These are phyloP conservation scores for Hygrocybe punicea DNA, from an alignment of 768 basidiomycete genomes.

Conservation along the genomic window DNA sequence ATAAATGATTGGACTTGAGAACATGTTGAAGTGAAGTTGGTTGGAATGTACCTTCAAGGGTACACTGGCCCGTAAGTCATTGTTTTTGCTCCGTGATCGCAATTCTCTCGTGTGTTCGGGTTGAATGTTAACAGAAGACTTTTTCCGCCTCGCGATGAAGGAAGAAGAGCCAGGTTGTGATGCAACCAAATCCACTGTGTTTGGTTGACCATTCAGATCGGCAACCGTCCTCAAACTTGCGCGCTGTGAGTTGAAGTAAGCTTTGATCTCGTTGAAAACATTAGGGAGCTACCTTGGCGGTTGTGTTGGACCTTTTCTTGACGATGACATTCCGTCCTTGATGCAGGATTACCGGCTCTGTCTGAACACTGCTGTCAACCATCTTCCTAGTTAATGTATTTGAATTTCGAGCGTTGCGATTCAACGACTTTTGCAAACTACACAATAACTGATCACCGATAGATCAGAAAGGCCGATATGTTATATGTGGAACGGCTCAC, in stretches of 20 bases:
- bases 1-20: background rate
- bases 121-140: conserved; percentile 27
- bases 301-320: background rate
- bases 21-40: background rate
- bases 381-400: conserved; percentile 19
- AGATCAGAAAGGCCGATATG: background rate
- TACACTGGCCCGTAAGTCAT: conserved; percentile 39
- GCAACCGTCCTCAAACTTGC: conserved; percentile 6
- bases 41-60: conserved; percentile 37
- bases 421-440: conserved; percentile 13
- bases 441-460: conserved; percentile 25
- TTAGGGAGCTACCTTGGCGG: background rate
- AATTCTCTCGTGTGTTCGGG: conserved; percentile 42
- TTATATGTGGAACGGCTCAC: conserved; percentile 30
- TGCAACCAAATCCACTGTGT: conserved; percentile 22
- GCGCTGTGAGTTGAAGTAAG: conserved; percentile 8
- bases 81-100: conserved; percentile 45
- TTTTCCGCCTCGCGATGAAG: conserved; percentile 40
- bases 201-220: conserved; percentile 11
- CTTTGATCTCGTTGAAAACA: background rate
- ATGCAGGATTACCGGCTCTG: conserved; percentile 11
- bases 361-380: conserved; percentile 30
- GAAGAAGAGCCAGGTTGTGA: conserved; percentile 33
- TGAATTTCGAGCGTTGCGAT: background rate
- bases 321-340: background rate